A percentile compares a stretch with the other conserved stretches of the same genome.
phyloP scores from a whole-genome alignment of 2,329 filamentous ascomycete species.

The Colletotrichum brevisporum region DNA sequence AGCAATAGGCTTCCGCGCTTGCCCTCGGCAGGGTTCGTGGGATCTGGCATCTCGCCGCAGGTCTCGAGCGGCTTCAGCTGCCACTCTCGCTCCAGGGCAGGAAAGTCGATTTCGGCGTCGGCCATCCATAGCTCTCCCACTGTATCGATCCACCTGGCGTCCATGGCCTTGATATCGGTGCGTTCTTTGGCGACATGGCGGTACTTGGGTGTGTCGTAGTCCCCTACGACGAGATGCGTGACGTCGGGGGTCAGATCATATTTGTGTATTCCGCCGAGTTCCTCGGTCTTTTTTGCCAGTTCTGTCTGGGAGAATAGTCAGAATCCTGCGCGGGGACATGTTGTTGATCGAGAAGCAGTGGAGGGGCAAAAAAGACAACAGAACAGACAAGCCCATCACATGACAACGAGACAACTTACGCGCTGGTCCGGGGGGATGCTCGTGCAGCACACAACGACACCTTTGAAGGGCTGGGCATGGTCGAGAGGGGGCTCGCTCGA shows the following conservation, averaged over 20 bases:
- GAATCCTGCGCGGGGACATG: constrained; percentile 19
- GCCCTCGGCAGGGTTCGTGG: constrained; percentile 50
- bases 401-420: constrained; percentile 62
- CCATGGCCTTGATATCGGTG: constrained; percentile 87
- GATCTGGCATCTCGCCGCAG: constrained; percentile 51
- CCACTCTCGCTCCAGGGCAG: constrained; percentile 76
- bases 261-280: constrained; percentile 90
- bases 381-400: background rate
- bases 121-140: constrained; percentile 85
- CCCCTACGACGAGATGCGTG: constrained; percentile 93
- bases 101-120: constrained; percentile 81
- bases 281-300: constrained; percentile 74
- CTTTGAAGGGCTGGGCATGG: constrained; percentile 74
- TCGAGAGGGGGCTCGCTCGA: constrained; percentile 58
- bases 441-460: constrained; percentile 88
- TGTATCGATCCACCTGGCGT: constrained; percentile 86
- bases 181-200: constrained; percentile 93
- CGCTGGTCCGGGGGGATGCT: constrained; percentile 84
- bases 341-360: background rate
- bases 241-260: constrained; percentile 96
- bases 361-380: background rate
- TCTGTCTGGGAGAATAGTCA: constrained; percentile 57
- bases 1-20: constrained; percentile 61
- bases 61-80: constrained; percentile 74
- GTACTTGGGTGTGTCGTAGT: constrained; percentile 93